Evolutionary conservation across 2,329 filamentous ascomycete species (phyloP).

Genomic region (Pseudogymnoascus sp.): DNA sequence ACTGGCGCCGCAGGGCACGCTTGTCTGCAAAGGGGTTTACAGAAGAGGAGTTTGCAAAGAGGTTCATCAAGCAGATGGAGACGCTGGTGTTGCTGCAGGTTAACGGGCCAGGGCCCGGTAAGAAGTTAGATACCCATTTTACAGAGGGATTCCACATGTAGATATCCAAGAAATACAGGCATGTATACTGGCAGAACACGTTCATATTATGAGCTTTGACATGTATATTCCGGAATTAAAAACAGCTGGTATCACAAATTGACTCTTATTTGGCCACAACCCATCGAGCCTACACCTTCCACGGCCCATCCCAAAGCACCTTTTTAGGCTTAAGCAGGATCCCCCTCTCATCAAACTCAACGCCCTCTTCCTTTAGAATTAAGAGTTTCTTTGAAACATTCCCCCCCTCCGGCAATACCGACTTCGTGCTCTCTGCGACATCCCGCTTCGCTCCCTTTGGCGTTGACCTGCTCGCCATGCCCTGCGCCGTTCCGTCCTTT

Average conservation of each 20-base stretch:
- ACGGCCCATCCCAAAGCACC: conserved; percentile 5
- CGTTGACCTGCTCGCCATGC: neutral
- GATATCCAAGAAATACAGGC: neutral
- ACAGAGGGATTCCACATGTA: conserved; percentile 7
- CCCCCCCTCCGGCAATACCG: conserved; percentile 26
- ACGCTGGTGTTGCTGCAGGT: conserved; percentile 51
- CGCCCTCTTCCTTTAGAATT: conserved; percentile 39
- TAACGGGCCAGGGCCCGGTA: conserved; percentile 8
- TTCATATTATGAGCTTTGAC: neutral
- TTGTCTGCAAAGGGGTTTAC: conserved; percentile 77
- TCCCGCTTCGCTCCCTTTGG: neutral
- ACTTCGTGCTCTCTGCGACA: neutral
- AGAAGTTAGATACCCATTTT: conserved; percentile 6
- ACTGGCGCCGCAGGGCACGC: conserved; percentile 68
- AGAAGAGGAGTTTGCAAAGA: conserved; percentile 73
- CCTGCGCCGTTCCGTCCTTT: neutral
- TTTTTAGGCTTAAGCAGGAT: conserved; percentile 26
- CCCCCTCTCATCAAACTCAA: conserved; percentile 38
- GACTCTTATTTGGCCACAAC: neutral
- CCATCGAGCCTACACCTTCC: neutral
- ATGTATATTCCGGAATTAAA: neutral
- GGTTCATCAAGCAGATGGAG: conserved; percentile 71
- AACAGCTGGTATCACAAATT: neutral
- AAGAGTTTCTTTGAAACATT: conserved; percentile 40
- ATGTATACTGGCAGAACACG: neutral